Evolutionary conservation across 495 filamentous ascomycete species (phyloP).

Genomic region (Halenospora varia): DNA sequence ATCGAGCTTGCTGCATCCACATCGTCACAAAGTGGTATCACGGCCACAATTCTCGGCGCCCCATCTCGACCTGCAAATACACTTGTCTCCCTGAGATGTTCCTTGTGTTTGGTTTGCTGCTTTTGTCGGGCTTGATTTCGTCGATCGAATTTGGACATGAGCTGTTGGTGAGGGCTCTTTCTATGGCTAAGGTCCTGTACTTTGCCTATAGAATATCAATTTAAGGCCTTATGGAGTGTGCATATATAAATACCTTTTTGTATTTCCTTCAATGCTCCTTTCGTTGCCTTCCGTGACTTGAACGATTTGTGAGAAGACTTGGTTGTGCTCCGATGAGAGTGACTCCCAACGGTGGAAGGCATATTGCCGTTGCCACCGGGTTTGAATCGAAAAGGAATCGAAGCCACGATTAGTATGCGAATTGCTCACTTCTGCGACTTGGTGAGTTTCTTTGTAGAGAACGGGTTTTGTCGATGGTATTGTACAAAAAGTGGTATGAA

Average conservation of each 20-base stretch:
- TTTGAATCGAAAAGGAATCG: constrained; percentile 86
- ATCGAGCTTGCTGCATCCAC: constrained; percentile 64
- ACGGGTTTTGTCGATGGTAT: background rate
- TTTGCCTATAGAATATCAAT: constrained; percentile 45
- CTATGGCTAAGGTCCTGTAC: constrained; percentile 58
- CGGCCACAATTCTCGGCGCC: constrained; percentile 86
- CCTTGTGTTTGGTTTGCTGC: constrained; percentile 73
- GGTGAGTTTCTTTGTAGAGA: background rate
- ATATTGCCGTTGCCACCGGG: constrained; percentile 66
- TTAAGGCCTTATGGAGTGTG: too few relatives aligned
- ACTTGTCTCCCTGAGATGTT: constrained; percentile 67
- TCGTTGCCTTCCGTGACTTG: constrained; percentile 87
- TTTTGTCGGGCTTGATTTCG: constrained; percentile 89
- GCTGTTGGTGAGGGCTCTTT: constrained; percentile 89
- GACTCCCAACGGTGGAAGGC: constrained; percentile 53
- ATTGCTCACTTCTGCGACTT: background rate
- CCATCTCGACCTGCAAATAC: constrained; percentile 82
- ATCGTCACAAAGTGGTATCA: constrained; percentile 77
- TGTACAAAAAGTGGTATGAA: constrained; percentile 3
- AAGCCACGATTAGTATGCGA: constrained; percentile 28
- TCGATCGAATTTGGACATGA: constrained; percentile 95
- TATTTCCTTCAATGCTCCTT: constrained; percentile 73
- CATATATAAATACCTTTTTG: constrained; percentile 90
- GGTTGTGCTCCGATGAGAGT: constrained; percentile 89
- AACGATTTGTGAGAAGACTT: constrained; percentile 82